These are phyloP conservation scores for Xerocomus minutiporus DNA, from an alignment of 1,284 basidiomycete genomes.

Conservation along the genomic window DNA sequence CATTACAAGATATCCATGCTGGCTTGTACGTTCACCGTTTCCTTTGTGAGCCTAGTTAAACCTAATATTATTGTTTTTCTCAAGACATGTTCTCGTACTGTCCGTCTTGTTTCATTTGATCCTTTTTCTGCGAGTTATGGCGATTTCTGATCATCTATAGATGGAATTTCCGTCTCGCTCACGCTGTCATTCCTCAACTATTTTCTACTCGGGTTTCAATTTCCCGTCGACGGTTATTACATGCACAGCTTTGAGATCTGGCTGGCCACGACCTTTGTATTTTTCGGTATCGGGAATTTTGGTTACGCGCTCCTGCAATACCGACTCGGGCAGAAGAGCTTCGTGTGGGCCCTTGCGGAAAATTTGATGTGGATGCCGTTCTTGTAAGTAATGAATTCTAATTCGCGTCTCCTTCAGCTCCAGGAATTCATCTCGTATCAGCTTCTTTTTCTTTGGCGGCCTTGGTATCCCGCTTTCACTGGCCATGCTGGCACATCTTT, in stretches of 20 bases:
- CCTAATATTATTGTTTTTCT: constrained; percentile 6
- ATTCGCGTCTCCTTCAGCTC: neutral
- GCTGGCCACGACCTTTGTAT: constrained; percentile 73
- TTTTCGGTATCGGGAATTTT: constrained; percentile 68
- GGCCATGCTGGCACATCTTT: constrained; percentile 74
- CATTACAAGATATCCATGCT: constrained; percentile 82
- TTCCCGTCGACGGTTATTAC: constrained; percentile 65
- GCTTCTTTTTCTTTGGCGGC: constrained; percentile 84
- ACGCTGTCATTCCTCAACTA: constrained; percentile 68
- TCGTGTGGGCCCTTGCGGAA: constrained; percentile 54
- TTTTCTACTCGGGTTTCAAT: constrained; percentile 63
- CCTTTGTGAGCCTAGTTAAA: constrained; percentile 2
- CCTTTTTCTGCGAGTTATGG: neutral
- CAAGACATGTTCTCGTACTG: constrained; percentile 85
- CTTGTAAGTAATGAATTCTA: constrained; percentile 53
- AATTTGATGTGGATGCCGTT: constrained; percentile 76
- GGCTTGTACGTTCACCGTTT: constrained; percentile 56
- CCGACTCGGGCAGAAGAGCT: constrained; percentile 59
- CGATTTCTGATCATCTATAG: constrained; percentile 31
- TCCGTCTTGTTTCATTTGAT: constrained; percentile 22
- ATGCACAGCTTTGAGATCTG: constrained; percentile 73
- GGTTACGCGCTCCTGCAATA: constrained; percentile 72
- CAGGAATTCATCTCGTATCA: constrained; percentile 29
- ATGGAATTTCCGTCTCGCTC: constrained; percentile 70
- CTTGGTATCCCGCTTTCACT: constrained; percentile 69